phyloP scores from a whole-genome alignment of 2,329 filamentous ascomycete species.

The Nemania sp. region DNA sequence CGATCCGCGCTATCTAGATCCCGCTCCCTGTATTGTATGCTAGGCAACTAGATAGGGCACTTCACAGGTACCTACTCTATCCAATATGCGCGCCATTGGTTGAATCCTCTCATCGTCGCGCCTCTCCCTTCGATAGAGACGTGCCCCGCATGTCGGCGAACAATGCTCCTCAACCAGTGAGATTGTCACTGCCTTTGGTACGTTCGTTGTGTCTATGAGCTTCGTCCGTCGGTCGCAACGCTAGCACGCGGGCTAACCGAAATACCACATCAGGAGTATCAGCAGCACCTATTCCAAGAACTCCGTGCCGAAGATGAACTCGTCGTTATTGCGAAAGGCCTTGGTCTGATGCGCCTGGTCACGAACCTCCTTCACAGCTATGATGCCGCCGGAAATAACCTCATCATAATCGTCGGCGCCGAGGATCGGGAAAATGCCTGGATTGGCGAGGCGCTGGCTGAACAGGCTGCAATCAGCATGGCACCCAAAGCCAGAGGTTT shows the following conservation, averaged over 20 bases:
- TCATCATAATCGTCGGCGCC: constrained; percentile 89
- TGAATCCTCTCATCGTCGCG: constrained; percentile 34
- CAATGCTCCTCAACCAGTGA: constrained; percentile 75
- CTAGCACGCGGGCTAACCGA: neutral
- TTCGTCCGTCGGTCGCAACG: neutral
- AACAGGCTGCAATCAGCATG: constrained; percentile 92
- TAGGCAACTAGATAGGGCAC: neutral
- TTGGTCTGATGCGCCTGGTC: constrained; percentile 90
- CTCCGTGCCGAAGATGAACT: constrained; percentile 92
- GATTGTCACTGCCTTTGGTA: constrained; percentile 82
- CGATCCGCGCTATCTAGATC: too few species aligned
- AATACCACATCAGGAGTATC: constrained; percentile 73
- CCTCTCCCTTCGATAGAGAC: constrained; percentile 38
- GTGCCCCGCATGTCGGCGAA: constrained; percentile 63
- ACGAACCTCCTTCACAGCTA: constrained; percentile 98
- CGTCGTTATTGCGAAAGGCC: constrained; percentile 88
- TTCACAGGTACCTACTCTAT: neutral
- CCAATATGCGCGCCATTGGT: constrained; percentile 45
- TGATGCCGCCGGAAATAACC: constrained; percentile 93
- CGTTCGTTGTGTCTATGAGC: constrained; percentile 43
- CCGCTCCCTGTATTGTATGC: too few species aligned
- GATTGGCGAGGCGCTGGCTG: constrained; percentile 95
- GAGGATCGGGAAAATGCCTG: constrained; percentile 95
- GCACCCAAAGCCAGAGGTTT: constrained; percentile 85
- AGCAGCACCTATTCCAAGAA: constrained; percentile 94